Percentiles rank a stretch among this genome's conserved stretches.
Evolutionary conservation across 441 rosid genomes (phyloP).

Genomic region (Gossypium davidsonii): DNA sequence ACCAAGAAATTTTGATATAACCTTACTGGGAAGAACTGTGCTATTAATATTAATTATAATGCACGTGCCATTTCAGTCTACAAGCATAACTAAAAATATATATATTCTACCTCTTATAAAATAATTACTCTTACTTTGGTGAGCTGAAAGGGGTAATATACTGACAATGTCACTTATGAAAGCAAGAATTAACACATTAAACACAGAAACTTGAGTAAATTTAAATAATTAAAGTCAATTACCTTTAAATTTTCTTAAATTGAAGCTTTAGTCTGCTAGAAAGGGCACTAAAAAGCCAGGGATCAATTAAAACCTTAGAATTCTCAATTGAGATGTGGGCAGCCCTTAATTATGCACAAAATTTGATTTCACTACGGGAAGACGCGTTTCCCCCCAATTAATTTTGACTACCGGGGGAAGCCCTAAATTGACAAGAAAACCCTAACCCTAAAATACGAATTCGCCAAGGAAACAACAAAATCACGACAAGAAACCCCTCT

Average conservation of each 20-base stretch:
- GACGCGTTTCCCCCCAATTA: constrained; percentile 18
- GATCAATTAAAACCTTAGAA: neutral
- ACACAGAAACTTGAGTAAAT: neutral
- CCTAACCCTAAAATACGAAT: constrained; percentile 60
- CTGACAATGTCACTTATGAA: neutral
- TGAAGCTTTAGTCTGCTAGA: neutral
- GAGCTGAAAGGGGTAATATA: neutral
- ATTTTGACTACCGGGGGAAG: constrained; percentile 16
- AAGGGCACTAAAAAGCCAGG: neutral
- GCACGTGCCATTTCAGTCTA: neutral
- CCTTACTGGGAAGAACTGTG: neutral
- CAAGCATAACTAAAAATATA: neutral
- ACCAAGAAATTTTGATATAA: neutral
- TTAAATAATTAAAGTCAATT: neutral
- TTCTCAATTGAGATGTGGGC: neutral
- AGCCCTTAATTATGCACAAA: neutral
- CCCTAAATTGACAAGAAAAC: constrained; percentile 27
- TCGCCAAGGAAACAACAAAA: constrained; percentile 15
- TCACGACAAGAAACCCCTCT: constrained; percentile 6
- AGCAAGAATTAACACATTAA: neutral
- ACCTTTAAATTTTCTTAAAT: neutral
- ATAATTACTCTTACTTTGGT: neutral
- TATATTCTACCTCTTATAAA: neutral
- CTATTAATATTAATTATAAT: neutral
- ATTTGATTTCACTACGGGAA: neutral